Evolutionary conservation across 1,284 basidiomycete species (phyloP), one percentile per base, ranked within the genome.

Genomic region (Grifola frondosa): DNA sequence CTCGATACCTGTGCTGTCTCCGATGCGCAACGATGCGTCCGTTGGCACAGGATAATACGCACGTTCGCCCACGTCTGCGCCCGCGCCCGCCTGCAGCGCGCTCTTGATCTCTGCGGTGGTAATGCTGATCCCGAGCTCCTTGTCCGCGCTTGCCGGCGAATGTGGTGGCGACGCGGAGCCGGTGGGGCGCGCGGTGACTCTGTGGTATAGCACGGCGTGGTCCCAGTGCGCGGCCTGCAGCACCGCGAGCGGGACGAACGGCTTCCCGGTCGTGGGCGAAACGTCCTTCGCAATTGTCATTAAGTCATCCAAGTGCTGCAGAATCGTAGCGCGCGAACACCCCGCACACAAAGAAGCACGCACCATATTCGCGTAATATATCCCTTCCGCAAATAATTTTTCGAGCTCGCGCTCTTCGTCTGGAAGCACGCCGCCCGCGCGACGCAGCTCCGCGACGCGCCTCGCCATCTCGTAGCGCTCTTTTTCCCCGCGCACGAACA

Each of bases 311-410:
- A 89, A 78, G 8, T 75, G 68, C 89, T 92, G 56, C 4, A 24
- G 44, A 47, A 17, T 29, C 20, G 44, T 42, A 49, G 58, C 36
- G 51, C 33, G 16, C 46, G n/a, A 13, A 32, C 4, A 28, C 29
- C 21, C 10, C 15, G 13, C 22, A 9, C 19, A 42, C 15, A 13
- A 19, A 15, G 34, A n/a, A 13, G 24, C 23, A 66, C 80, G 42
- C 53, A 90, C 90, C 88, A 96, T 90, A 61, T 94, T 91, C 10
- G 79, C 73, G 62, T 96, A 97, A 66, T 93, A 89, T 21, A 97
- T 91, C 5, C 88, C 89, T 21, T 78, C 69, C 24, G 75, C 66
- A 61, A 97, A 96, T 56, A 96, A 74, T 43, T 69, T 72, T n/a
- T 67, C 69, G 74, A 88, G 91, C 51, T 81, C 74, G 24, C 51